A percentile compares a stretch with the other conserved stretches of the same genome.
Conservation (phyloP, 202 grass and related monocot genomes). For the Brachypodium distachyon region DNA sequence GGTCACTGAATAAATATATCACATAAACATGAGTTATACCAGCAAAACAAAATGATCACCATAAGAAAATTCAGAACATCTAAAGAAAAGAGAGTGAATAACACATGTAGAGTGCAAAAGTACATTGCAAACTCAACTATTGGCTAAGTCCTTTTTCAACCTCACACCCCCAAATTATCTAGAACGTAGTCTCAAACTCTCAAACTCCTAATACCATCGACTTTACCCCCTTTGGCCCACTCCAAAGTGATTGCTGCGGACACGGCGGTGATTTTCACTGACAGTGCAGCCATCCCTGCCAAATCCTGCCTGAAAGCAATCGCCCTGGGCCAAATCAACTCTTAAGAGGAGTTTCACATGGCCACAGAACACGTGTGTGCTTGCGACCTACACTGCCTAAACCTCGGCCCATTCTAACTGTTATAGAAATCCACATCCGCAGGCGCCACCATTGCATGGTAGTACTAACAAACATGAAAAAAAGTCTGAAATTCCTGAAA, state of each 20-base stretch:
- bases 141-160: neutral
- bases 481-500: too few species aligned
- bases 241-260: neutral
- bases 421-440: neutral
- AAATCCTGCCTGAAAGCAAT: neutral
- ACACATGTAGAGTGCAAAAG: neutral
- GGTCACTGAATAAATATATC: constrained; percentile 55
- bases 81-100: neutral
- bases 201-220: neutral
- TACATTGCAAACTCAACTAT: neutral
- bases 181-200: neutral
- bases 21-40: neutral
- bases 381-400: neutral
- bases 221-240: neutral
- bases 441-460: neutral
- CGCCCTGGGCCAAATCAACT: neutral
- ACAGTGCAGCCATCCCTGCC: neutral
- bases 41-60: neutral
- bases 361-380: neutral
- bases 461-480: too few species aligned
- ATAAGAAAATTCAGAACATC: neutral
- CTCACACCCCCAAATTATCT: neutral
- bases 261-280: neutral
- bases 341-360: neutral
- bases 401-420: neutral